phyloP scores from a whole-genome alignment of 2,329 filamentous ascomycete genomes.

The Sclerotinia spermophila region DNA sequence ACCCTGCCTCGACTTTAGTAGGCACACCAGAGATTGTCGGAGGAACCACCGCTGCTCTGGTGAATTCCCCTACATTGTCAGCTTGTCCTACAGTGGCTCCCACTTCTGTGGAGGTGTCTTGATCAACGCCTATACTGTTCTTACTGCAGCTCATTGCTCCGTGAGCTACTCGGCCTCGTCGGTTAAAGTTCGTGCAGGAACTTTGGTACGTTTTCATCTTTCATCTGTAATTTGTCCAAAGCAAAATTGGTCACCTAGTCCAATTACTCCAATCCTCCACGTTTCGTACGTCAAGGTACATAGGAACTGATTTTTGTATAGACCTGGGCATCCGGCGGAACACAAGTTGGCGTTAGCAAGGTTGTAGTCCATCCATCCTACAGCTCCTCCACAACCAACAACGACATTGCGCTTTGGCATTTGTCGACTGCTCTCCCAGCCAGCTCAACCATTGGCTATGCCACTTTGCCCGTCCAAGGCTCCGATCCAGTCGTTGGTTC shows the following conservation, averaged over 20 bases:
- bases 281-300: neutral
- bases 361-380: constrained; percentile 26
- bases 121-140: constrained; percentile 27
- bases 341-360: constrained; percentile 18
- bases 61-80: constrained; percentile 29
- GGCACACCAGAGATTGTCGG: constrained; percentile 18
- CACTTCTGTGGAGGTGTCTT: constrained; percentile 29
- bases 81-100: constrained; percentile 18
- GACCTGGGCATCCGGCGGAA: constrained; percentile 26
- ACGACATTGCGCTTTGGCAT: constrained; percentile 28
- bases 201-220: constrained; percentile 22
- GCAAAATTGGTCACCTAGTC: neutral
- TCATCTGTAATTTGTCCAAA: neutral
- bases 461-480: constrained; percentile 22
- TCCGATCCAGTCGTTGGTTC: constrained; percentile 23
- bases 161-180: constrained; percentile 15
- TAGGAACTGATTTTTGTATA: constrained; percentile 15
- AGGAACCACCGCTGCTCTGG: constrained; percentile 23
- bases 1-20: neutral
- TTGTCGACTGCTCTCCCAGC: constrained; percentile 21
- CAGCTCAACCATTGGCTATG: constrained; percentile 26
- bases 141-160: constrained; percentile 30
- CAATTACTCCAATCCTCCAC: no score
- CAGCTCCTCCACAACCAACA: constrained; percentile 15
- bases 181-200: constrained; percentile 28